Conservation (phyloP, 1,139 yeast genomes). For the Blastobotrys illinoisensis region DNA sequence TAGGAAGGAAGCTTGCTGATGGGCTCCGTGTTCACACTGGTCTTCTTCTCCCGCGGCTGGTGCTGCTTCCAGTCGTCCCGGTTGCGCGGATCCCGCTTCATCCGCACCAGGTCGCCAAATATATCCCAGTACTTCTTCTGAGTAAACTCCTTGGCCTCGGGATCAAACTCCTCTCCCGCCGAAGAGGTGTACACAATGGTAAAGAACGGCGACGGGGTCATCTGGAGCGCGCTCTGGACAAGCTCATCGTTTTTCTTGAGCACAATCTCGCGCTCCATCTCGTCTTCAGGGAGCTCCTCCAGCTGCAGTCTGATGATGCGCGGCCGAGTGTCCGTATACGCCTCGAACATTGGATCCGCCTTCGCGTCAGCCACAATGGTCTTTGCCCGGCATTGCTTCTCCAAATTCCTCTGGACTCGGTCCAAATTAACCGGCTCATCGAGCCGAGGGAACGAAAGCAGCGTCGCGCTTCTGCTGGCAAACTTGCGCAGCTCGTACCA, state of each 20-base stretch:
- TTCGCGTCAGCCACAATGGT: slow-evolving; percentile 32
- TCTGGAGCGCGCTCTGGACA: slow-evolving; percentile 28
- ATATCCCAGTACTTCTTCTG: slow-evolving; percentile 18
- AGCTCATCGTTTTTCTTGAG: slow-evolving; percentile 46
- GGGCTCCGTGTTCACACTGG: slow-evolving; percentile 11
- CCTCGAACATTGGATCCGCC: slow-evolving; percentile 37
- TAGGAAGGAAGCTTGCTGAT: slow-evolving; percentile 17
- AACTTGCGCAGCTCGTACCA: slow-evolving; percentile 55
- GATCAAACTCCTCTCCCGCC: slow-evolving; percentile 20
- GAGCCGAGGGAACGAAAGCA: slow-evolving; percentile 56
- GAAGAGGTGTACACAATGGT: slow-evolving; percentile 27
- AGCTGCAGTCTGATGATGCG: slow-evolving; percentile 56
- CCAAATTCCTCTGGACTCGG: slow-evolving; percentile 41
- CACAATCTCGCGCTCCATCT: slow-evolving; percentile 29
- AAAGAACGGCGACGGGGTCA: slow-evolving; percentile 29
- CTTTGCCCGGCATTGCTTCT: slow-evolving; percentile 47
- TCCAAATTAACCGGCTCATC: slow-evolving; percentile 43
- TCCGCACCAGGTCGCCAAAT: slow-evolving; percentile 26
- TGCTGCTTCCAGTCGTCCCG: slow-evolving; percentile 23
- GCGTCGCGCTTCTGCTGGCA: slow-evolving; percentile 55
- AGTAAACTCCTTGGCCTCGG: slow-evolving; percentile 11
- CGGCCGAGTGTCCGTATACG: slow-evolving; percentile 53
- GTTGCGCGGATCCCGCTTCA: slow-evolving; percentile 24
- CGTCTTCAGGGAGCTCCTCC: slow-evolving; percentile 43
- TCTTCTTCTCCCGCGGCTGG: slow-evolving; percentile 10